Percentiles rank a stretch among this genome's conserved stretches.
Evolutionary conservation across 2,329 filamentous ascomycete genomes (phyloP).

Genomic region (Arthrobotrys pseudoclavata): DNA sequence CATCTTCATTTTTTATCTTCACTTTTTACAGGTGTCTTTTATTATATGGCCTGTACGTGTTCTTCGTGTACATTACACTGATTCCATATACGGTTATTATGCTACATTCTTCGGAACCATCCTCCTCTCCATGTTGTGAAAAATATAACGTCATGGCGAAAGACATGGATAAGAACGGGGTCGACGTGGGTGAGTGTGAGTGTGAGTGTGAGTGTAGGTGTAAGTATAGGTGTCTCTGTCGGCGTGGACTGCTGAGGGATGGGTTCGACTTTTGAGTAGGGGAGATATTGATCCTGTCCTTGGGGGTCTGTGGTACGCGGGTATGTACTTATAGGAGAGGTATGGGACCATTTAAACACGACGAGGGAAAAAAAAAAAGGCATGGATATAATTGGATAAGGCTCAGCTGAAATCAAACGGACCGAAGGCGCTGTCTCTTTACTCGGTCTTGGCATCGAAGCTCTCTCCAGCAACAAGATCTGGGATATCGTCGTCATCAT

Average conservation of each 20-base stretch:
- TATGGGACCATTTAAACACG: constrained; percentile 14
- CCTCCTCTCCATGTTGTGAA: constrained; percentile 3
- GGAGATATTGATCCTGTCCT: constrained; percentile 4
- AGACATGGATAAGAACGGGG: constrained; percentile 2
- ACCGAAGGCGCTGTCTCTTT: constrained; percentile 66
- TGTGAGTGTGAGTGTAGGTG: neutral
- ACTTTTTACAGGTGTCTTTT: neutral
- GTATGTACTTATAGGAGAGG: constrained; percentile 6
- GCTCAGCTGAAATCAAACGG: constrained; percentile 65
- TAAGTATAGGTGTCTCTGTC: neutral
- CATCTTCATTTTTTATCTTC: neutral
- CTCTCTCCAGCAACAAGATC: constrained; percentile 96
- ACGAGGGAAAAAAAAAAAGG: constrained; percentile 61
- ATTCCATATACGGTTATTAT: constrained; percentile 20
- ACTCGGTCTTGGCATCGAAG: constrained; percentile 98
- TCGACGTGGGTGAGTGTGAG: neutral
- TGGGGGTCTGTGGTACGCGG: neutral
- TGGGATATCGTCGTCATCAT: constrained; percentile 91
- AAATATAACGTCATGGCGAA: neutral
- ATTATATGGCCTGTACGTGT: neutral
- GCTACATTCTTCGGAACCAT: constrained; percentile 23
- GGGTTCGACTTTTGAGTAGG: constrained; percentile 6
- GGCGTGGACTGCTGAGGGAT: neutral
- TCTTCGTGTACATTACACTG: constrained; percentile 26
- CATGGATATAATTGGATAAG: constrained; percentile 67